These are phyloP conservation scores for Tephrocybe sp. DNA, from an alignment of 768 basidiomycete species.

Conservation along the genomic window DNA sequence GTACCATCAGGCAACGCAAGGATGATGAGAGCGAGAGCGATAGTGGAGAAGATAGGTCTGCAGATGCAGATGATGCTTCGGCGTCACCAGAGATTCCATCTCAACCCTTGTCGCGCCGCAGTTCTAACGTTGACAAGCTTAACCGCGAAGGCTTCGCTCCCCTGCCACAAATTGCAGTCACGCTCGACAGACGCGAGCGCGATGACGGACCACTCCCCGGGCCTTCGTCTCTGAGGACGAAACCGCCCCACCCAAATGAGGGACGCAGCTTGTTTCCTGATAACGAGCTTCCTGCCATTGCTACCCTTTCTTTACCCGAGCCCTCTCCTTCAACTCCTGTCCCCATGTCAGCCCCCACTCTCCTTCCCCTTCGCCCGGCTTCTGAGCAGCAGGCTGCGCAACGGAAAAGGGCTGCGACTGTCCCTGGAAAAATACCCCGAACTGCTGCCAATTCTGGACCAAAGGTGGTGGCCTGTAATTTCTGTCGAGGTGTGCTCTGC, in stretches of 20 bases:
- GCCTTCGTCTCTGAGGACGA: constrained; percentile 37
- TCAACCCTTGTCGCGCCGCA: constrained; percentile 44
- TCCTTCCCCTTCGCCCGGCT: constrained; percentile 64
- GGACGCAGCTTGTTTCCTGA: constrained; percentile 50
- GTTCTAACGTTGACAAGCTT: constrained; percentile 45
- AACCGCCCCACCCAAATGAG: constrained; percentile 30
- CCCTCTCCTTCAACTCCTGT: constrained; percentile 51
- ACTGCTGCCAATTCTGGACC: constrained; percentile 68
- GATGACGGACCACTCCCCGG: constrained; percentile 40
- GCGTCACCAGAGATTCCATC: constrained; percentile 58
- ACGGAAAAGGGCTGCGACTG: constrained; percentile 67
- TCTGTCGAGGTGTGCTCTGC: constrained; percentile 65
- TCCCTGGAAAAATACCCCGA: constrained; percentile 59
- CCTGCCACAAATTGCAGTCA: constrained; percentile 37
- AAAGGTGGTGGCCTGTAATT: constrained; percentile 87
- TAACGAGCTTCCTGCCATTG: constrained; percentile 69
- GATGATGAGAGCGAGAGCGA: constrained; percentile 69
- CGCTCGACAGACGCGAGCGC: constrained; percentile 47
- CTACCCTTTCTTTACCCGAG: constrained; percentile 62
- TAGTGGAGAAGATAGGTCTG: constrained; percentile 59
- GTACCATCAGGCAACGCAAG: constrained; percentile 53
- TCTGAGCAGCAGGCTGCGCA: constrained; percentile 66
- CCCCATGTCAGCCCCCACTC: constrained; percentile 61
- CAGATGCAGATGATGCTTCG: constrained; percentile 47
- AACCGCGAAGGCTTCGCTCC: constrained; percentile 37